Conservation (phyloP, 495 filamentous ascomycete species). For the Trichoderma reesei region DNA sequence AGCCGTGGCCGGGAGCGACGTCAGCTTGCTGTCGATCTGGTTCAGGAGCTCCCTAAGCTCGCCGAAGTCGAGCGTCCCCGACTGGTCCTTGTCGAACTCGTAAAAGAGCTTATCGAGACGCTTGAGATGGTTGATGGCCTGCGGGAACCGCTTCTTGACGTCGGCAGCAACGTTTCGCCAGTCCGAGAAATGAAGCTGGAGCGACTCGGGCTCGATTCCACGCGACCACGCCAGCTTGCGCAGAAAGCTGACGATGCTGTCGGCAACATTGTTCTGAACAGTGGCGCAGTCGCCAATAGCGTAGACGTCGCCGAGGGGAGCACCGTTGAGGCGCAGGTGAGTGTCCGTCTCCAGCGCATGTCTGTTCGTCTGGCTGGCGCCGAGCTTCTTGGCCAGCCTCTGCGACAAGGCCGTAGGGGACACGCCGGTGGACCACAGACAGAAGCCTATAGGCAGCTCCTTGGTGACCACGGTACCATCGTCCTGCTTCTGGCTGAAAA, state of each 20-base stretch:
- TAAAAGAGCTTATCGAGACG: constrained; percentile 83
- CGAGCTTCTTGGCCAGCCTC: constrained; percentile 60
- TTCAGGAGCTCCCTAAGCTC: constrained; percentile 80
- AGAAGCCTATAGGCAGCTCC: constrained; percentile 93
- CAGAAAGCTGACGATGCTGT: constrained; percentile 78
- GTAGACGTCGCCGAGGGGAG: constrained; percentile 91
- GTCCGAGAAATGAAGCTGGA: constrained; percentile 75
- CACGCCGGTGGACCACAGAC: constrained; percentile 96
- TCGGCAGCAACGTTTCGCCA: constrained; percentile 76
- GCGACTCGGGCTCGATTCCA: constrained; percentile 72
- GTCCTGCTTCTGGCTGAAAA: constrained; percentile 73
- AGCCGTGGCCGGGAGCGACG: constrained; percentile 79
- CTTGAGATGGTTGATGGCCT: constrained; percentile 81
- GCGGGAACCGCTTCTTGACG: constrained; percentile 83
- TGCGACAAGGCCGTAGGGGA: constrained; percentile 75
- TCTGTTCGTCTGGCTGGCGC: constrained; percentile 67
- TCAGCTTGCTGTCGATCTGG: constrained; percentile 86
- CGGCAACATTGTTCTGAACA: constrained; percentile 89
- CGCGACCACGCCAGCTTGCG: constrained; percentile 87
- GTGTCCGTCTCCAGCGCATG: constrained; percentile 94
- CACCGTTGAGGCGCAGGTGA: constrained; percentile 82
- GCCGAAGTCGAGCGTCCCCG: constrained; percentile 85
- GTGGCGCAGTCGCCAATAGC: constrained; percentile 95
- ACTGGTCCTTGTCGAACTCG: constrained; percentile 85
- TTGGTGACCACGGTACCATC: constrained; percentile 69